Evolutionary conservation across 306 rosid species (phyloP).

Genomic region (Fagus crenata): DNA sequence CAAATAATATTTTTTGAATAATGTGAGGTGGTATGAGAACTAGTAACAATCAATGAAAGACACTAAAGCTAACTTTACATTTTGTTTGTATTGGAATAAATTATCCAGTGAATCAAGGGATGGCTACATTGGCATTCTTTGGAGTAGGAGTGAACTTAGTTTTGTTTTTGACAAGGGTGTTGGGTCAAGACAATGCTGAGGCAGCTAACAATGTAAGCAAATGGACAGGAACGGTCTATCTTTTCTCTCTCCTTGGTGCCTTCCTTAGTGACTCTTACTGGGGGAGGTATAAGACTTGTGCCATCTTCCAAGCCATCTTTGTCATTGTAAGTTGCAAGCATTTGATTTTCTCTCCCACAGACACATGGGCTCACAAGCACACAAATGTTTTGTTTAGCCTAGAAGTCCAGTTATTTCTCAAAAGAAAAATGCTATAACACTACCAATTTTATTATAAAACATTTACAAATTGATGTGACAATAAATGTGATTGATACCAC

Average conservation of each 20-base stretch:
- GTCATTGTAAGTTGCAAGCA: slow-evolving; percentile 49
- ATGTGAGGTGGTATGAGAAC: no score
- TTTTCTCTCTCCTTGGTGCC: slow-evolving; percentile 82
- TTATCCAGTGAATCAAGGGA: slow-evolving; percentile 69
- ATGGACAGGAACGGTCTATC: slow-evolving; percentile 80
- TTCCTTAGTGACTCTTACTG: slow-evolving; percentile 80
- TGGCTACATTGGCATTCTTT: slow-evolving; percentile 79
- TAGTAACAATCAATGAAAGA: no score
- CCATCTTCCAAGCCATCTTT: slow-evolving; percentile 64
- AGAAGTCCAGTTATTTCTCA: no score
- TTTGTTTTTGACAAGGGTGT: slow-evolving; percentile 59
- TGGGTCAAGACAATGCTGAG: slow-evolving; percentile 74
- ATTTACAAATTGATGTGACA: no score
- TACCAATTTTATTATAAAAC: no score
- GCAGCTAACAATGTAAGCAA: slow-evolving; percentile 83
- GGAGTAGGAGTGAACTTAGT: slow-evolving; percentile 85
- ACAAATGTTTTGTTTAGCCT: no score
- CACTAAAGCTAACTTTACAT: not conserved
- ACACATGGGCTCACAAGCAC: no score
- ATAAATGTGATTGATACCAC: no score
- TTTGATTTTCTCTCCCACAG: not conserved
- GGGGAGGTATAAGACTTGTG: slow-evolving; percentile 78
- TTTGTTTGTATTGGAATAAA: not conserved
- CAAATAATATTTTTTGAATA: no score
- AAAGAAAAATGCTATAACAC: no score